These are phyloP conservation scores for Rhipidocladum racemiflorum DNA, from an alignment of 176 grass and related monocot genomes.

Conservation along the genomic window DNA sequence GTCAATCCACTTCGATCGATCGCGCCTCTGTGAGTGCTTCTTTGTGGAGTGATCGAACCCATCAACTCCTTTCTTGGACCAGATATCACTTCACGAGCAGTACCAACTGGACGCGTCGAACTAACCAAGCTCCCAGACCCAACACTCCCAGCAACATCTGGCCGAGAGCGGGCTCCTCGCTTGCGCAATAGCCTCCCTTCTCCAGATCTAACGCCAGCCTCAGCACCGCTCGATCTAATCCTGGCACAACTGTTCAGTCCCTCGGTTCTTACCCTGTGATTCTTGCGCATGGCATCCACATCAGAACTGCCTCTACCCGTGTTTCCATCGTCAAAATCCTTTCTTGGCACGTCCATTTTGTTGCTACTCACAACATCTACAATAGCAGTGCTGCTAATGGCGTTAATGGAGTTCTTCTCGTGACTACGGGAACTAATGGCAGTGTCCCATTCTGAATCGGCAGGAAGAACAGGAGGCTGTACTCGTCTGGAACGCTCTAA, in stretches of 20 bases:
- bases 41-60: neutral
- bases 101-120: neutral
- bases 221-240: conserved; percentile 27
- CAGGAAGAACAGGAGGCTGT: neutral
- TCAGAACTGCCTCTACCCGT: conserved; percentile 15
- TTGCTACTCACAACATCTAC: neutral
- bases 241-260: neutral
- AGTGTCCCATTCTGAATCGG: neutral
- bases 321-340: conserved; percentile 17
- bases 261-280: conserved; percentile 5
- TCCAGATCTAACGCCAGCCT: conserved; percentile 4
- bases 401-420: neutral
- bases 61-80: conserved; percentile 19
- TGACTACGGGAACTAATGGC: conserved; percentile 1
- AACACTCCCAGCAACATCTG: neutral
- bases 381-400: neutral
- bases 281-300: neutral
- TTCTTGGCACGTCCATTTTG: conserved; percentile 17
- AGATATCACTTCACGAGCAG: neutral
- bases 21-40: conserved; percentile 3
- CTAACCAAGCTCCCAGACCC: conserved; percentile 1
- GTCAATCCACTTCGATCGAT: conserved; percentile 30
- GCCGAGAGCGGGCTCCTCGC: conserved; percentile 19
- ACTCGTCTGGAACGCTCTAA: neutral
- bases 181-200: conserved; percentile 47